Base-by-base conservation (phyloP, 2,329 filamentous ascomycete genomes). In the Biscogniauxia marginata region DNA sequence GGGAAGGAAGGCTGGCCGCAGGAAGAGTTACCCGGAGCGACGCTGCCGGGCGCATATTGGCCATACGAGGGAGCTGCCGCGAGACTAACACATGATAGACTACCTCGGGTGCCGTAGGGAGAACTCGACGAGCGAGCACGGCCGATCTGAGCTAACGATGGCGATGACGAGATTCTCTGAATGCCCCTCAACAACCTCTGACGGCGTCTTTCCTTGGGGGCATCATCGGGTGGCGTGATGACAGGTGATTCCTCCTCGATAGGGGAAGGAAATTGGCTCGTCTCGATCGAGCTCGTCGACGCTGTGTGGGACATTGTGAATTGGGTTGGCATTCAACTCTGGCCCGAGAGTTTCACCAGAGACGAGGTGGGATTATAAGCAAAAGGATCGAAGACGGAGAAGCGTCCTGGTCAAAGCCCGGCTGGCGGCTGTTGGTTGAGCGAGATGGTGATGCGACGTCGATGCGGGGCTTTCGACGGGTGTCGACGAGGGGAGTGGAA, bases 81-180 rank as follows among this genome's bases (percentile, higher is more conserved):
- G 18, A 85, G 74, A 68, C 80, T 84, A 54, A 79, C 78, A 63
- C 81, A 84, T 1, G 83, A 85, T 11, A 84, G 67, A 47, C 75
- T 79, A 47, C 74, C 75, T n/a, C 76, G 72, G 43, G 70, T 72
- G 62, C 85, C 76, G 79, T 91, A 87, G 8, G 87, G 84, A 66
- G 88, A 89, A 67, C 84, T 87, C 56, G 84, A 81, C 6, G 90
- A 87, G 54, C 86, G 81, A 22, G 84, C 77, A 57, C 88, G 84
- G 54, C 85, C 82, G 53, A 86, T 73, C 56, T 83, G 83, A 44
- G 82, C 79, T 50, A 96, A 75, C 16, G 89, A 90, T 1, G 89
- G 87, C 6, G 88, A 91, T 0, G 91, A 96, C 9, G 90, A 87
- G 67, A 96, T 93, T 56, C 90, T 87, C 60, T 93, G 88, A 49